A percentile compares a stretch with the other conserved stretches of the same genome.
Evolutionary conservation across 2,329 filamentous ascomycete genomes (phyloP).

Genomic region (Penicillium brevicompactum): DNA sequence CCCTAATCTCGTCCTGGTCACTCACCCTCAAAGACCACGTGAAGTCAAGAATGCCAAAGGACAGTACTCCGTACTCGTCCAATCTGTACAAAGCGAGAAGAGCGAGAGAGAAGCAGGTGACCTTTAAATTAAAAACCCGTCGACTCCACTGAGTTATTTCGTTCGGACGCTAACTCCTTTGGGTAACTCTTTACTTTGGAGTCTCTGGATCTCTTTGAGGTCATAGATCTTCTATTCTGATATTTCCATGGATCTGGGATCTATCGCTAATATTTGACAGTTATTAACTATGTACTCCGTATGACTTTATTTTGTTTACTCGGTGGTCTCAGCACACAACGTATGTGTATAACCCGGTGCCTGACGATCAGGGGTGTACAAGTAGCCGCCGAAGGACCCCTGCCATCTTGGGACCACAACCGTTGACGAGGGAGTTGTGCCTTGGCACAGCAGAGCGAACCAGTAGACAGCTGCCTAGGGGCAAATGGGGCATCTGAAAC

Average conservation of each 20-base stretch:
- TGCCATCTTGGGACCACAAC: neutral
- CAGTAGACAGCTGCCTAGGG: neutral
- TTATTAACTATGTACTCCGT: neutral
- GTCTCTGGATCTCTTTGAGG: neutral
- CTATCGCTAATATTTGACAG: neutral
- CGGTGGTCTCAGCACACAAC: too few species aligned
- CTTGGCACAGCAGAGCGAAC: neutral
- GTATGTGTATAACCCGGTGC: neutral
- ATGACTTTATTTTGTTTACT: too few species aligned
- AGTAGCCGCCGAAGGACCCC: neutral
- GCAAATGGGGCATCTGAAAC: neutral
- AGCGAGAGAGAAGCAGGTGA: neutral
- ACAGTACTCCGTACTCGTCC: too few species aligned
- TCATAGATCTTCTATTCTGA: neutral
- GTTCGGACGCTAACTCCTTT: neutral
- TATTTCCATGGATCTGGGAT: too few species aligned
- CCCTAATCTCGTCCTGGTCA: neutral
- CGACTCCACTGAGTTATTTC: conserved; percentile 4
- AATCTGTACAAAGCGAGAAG: neutral
- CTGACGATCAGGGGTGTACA: conserved; percentile 17
- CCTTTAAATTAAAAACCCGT: conserved; percentile 3
- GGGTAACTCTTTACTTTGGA: neutral
- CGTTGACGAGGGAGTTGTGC: neutral
- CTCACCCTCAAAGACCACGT: neutral
- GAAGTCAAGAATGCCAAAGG: too few species aligned